Base-by-base conservation (phyloP, 257 asterid species). In the Scutellaria galericulata region DNA sequence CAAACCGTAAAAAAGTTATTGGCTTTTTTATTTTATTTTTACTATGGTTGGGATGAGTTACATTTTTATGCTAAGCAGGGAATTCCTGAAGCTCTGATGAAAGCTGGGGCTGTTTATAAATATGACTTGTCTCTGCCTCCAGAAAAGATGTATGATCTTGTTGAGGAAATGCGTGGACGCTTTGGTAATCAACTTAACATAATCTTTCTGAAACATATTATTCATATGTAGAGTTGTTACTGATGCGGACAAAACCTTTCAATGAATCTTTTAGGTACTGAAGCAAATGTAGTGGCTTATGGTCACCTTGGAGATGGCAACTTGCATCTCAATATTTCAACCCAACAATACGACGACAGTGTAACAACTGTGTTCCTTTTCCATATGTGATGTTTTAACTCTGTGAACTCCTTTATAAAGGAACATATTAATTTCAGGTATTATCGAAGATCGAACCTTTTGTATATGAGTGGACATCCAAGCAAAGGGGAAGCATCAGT, bases 251-350 rank as follows among this genome's bases (percentile, higher is more conserved):
- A 48, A 13, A 40, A 7, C 70, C 37, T 69, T 9, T 56, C 12
- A 24, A 6, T 65, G 31, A 15, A 53, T 67, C 55, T 20, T 9
- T 41, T 69, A 91, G 99, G 88, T 61, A 70, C 85, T 63, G 64
- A 64, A 53, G 95, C 90, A 20, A 86, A 86, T 74, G 97, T 91
- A 15, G 96, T 91, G 60, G 96, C 88, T 47, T 94, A 87, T 70
- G 99, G 99, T 57, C 99, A 94, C 82, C 97, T 94, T 64, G 99
- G 99, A 74, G 99, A 94, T 76, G 95, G 97, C 58, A 94, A 94
- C 89, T 80, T 94, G 50, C 99, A 91, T 84, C 97, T 94, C 46
- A 94, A 94, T 77, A 88, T 94, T 60, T 94, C 99, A 57, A 68
- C 96, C 56, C 88, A 78, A 61, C 82, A 79, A 79, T 88, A 91